A percentile compares a stretch with the other conserved stretches of the same genome.
Evolutionary conservation across 768 basidiomycete genomes (phyloP).

Genomic region (Serpula lacrymans): DNA sequence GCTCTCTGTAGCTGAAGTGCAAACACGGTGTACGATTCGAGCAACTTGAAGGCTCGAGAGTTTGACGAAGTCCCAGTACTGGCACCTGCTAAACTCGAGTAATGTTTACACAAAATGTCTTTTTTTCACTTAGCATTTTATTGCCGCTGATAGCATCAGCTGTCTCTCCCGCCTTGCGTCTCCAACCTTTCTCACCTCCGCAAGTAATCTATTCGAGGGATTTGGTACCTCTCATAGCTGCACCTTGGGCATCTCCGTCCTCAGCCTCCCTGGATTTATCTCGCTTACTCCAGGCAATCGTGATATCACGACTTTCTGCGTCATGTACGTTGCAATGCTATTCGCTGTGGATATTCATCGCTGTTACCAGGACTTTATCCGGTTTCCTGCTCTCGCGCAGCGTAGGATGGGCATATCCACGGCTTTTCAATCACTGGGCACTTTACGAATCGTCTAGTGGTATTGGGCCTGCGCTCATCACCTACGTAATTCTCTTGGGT

Average conservation of each 20-base stretch:
- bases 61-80: no score
- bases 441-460: constrained; percentile 36
- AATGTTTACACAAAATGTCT: no score
- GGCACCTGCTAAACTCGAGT: no score
- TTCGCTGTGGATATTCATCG: constrained; percentile 20
- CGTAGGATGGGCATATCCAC: constrained; percentile 36
- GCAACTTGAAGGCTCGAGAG: no score
- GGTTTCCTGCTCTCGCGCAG: constrained; percentile 23
- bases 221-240: constrained; percentile 28
- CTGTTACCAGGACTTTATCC: constrained; percentile 11
- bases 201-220: constrained; percentile 35
- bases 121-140: constrained; percentile 11
- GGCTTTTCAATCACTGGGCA: constrained; percentile 37
- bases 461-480: constrained; percentile 31
- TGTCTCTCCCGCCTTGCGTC: constrained; percentile 6
- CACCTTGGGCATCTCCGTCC: constrained; percentile 34
- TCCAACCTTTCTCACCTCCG: constrained; percentile 33
- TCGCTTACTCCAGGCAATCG: constrained; percentile 14
- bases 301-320: constrained; percentile 12
- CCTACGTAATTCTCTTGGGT: constrained; percentile 18
- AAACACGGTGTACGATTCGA: no score
- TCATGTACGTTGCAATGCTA: constrained; percentile 10
- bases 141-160: constrained; percentile 11
- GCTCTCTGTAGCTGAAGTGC: no score
- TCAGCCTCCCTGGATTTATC: constrained; percentile 17